Base-by-base conservation (phyloP, 352 stramenopile genomes). In the Pythium myriotylum region DNA sequence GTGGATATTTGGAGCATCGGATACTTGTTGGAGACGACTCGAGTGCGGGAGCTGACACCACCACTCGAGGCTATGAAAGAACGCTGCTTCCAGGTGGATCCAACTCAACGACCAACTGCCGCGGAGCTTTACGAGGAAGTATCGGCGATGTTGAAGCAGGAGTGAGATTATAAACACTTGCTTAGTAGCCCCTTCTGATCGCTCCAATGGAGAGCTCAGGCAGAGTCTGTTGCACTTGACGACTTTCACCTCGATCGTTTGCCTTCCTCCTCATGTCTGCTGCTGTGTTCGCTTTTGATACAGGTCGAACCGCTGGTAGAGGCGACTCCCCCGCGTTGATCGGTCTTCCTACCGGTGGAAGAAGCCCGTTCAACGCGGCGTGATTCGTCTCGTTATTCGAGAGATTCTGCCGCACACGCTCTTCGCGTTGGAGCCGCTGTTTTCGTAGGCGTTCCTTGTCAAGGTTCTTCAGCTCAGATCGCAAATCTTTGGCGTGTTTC, bases 361-460 rank as follows among this genome's bases (percentile, higher is more conserved):
- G 24, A 4, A 62, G 4, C 0, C 3, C 20, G 20, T 63, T 58
- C 16, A 55, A 20, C 37, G 46, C 54, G 13, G 24, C 46, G 5
- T 68, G 60, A 47, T 62, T 59, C n/a, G 19, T 51, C 20, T 58
- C 27, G 26, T 68, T 68, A 39, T 74, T 54, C 48, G 57, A 46
- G 45, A 62, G n/a, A 32, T 77, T 72, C 19, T 67, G 67, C 4
- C 76, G 70, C 5, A 62, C 51, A n/a, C 76, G 66, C 48, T 84
- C 67, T 50, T 88, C 73, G 66, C 73, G 58, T 33, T 72, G 54
- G 42, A 68, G 6, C 8, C 74, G 50, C 27, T 84, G 74, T 22
- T 82, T 86, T 23, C 67, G 64, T 32, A 84, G 67, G 1, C 77
- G 74, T 5, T 84, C 67, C 57, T 74, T 80, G 22, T 83, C 73